Base-by-base conservation (phyloP, 805 yeast species). In the Vanderwaltozyma polyspora region DNA sequence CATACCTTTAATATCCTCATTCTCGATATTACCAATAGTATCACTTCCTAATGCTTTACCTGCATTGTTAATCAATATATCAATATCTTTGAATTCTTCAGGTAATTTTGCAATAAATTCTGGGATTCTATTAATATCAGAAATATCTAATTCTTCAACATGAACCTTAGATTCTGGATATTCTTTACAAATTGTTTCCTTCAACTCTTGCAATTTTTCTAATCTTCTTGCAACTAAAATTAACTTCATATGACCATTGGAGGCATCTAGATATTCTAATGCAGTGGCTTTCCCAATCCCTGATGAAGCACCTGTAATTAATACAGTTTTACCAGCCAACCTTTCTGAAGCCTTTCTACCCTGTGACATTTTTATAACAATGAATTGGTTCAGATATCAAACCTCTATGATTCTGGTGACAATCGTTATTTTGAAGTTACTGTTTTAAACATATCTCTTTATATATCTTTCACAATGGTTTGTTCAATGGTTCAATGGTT, bases 211-310 rank as follows among this genome's bases (percentile, higher is more conserved):
- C 33, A 83, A 59, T 40, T 73, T 73, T 6, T 76, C 83, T 25
- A 67, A 43, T 61, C 94, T 76, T 60, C 95, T 74, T 3, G 95
- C 94, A 3, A 86, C 69, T 17, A 85, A 66, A 41, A 85, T 66
- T 46, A 85, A 67, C 49, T 79, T 77, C 46, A 80, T 54, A 10
- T 77, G 56, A 22, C 94, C 94, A 31, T 72, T 64, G 16, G 89
- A 67, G 12, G 85, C 83, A 16, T 52, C 75, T 28, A 95, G 91
- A 45, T 84, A 76, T 55, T 87, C 94, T 31, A 68, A 59, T 12
- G 96, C 97, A 9, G 95, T 86, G 35, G 94, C 91, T 45, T 74
- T 75, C 10, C 97, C 98, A 49, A 89, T 89, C 36, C 97, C 97
- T 12, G 95, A 76, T 18, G 95, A 83, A 6, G 97, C 97, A 42